Evolutionary conservation across 257 asterid genomes (phyloP), one percentile per base, ranked within the genome.

Genomic region (Rubia yunnanensis): DNA sequence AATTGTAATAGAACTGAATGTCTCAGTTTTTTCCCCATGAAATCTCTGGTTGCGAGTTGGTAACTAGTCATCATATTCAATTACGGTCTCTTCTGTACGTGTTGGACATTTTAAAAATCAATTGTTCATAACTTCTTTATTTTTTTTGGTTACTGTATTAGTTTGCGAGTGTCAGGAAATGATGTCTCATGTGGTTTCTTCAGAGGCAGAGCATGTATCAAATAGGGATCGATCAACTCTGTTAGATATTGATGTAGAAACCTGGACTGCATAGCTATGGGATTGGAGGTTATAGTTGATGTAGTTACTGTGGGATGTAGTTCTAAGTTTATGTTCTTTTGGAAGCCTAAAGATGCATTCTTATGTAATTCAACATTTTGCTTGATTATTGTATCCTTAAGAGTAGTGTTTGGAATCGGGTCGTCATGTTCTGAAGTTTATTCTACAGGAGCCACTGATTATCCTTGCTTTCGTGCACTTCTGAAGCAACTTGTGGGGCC

Each of bases 401-500:
- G 38, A 31, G 32, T 26, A 18, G 36, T 32, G 36, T 35, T 14
- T 34, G 23, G 54, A 44, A 7, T 57, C 3, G 27, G 15, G 5
- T 39, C 28, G 1, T 62, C 23, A 65, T 26, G 17, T 46, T 46
- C 11, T 27, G 35, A 66, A 52, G 56, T 70, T 68, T 52, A 56
- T 65, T 27, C 70, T 64, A 66, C 88, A 94, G 99, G 99, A 68
- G 99, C 97, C 32, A 76, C 66, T 80, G 96, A 94, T 76, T 90
- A 88, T 73, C 92, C 92, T 48, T 80, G 89, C 69, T 94, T 90
- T 72, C 96, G 95, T 60, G 98, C 95, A 67, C 96, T 94, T 76
- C 80, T 94, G 20, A 94, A 90, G 89, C 99, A 94, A 74, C 84
- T 94, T 66, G 78, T 88, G 80, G 82, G 80, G 76, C 99, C 98